A percentile compares a stretch with the other conserved stretches of the same genome.
These are phyloP conservation scores for Penicillium sp. DNA, from an alignment of 2,329 filamentous ascomycete genomes.

Conservation along the genomic window DNA sequence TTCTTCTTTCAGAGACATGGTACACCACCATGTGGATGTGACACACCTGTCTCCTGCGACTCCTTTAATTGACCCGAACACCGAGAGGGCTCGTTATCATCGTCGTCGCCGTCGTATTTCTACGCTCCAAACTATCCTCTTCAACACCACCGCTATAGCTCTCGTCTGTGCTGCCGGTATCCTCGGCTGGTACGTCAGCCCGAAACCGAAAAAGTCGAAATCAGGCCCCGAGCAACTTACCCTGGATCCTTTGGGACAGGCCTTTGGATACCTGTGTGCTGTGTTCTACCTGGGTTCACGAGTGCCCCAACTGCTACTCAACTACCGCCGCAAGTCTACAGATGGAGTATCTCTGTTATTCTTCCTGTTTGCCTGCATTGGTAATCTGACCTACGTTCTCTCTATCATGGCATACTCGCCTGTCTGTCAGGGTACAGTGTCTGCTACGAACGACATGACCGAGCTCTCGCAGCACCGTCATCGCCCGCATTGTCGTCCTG, in stretches of 20 bases:
- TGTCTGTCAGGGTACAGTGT: conserved; percentile 50
- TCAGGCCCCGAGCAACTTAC: conserved; percentile 47
- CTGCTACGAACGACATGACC: conserved; percentile 23
- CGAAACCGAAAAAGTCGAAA: conserved; percentile 36
- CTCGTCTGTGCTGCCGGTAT: conserved; percentile 84
- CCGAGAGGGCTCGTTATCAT: conserved; percentile 29
- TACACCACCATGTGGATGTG: conserved; percentile 58
- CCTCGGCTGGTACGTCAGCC: conserved; percentile 79
- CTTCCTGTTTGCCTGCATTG: conserved; percentile 94
- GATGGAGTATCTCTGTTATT: conserved; percentile 93
- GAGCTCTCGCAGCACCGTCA: conserved; percentile 7
- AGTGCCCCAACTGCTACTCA: conserved; percentile 86
- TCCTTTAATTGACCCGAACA: conserved; percentile 64
- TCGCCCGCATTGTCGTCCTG: conserved; percentile 57
- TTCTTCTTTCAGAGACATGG: conserved; percentile 48
- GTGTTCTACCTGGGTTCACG: conserved; percentile 85
- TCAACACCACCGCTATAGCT: conserved; percentile 74
- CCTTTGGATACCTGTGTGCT: conserved; percentile 93
- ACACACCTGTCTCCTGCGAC: conserved; percentile 78
- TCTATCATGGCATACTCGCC: conserved; percentile 91
- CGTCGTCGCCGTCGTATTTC: conserved; percentile 32
- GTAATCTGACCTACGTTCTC: conserved; percentile 90
- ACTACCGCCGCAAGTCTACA: conserved; percentile 88
- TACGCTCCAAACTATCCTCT: conserved; percentile 56
- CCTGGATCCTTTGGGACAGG: conserved; percentile 78